These are phyloP conservation scores for Fusarium beomiforme DNA, from an alignment of 2,329 filamentous ascomycete species.

Conservation along the genomic window DNA sequence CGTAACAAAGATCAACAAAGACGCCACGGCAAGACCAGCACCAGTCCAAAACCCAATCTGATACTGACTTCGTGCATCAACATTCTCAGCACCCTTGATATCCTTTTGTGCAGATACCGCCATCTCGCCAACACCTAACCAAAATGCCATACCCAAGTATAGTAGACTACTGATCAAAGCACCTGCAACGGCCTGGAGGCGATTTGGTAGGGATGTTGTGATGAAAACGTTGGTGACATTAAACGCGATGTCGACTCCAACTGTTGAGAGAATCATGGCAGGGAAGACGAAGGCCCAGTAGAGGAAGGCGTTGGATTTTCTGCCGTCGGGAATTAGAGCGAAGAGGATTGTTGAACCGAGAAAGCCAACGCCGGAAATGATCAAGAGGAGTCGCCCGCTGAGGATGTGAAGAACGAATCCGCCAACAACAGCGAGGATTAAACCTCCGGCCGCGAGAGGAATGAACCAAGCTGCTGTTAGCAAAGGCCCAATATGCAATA, in stretches of 20 bases:
- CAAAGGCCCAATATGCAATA: conserved; percentile 68
- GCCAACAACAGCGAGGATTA: conserved; percentile 69
- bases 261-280: conserved; percentile 72
- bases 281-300: conserved; percentile 83
- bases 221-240: conserved; percentile 82
- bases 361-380: conserved; percentile 69
- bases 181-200: conserved; percentile 76
- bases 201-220: conserved; percentile 73
- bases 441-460: conserved; percentile 74
- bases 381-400: conserved; percentile 69
- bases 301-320: conserved; percentile 40
- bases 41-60: conserved; percentile 75
- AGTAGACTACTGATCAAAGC: conserved; percentile 67
- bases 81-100: conserved; percentile 31
- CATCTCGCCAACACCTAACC: conserved; percentile 76
- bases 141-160: conserved; percentile 77
- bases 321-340: conserved; percentile 68
- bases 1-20: conserved; percentile 64
- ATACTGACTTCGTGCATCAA: conserved; percentile 64
- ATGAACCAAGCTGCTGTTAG: conserved; percentile 75
- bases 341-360: conserved; percentile 69
- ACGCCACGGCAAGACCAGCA: conserved; percentile 62
- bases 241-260: conserved; percentile 80
- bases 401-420: conserved; percentile 75
- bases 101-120: conserved; percentile 60